Conservation (phyloP, 2,329 filamentous ascomycete species). For the Talaromyces sp. region DNA sequence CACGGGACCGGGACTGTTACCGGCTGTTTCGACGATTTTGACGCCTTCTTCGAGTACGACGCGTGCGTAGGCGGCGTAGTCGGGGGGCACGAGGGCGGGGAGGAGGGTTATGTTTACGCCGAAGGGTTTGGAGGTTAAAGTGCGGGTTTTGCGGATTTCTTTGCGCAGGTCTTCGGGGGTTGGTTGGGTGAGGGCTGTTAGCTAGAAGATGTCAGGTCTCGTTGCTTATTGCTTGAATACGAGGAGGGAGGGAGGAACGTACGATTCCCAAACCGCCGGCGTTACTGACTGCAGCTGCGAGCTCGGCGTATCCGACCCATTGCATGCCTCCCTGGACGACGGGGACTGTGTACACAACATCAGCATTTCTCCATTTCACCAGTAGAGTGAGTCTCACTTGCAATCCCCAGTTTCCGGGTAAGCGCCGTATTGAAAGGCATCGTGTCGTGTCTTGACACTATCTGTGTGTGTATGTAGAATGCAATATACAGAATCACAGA, state of each 20-base stretch:
- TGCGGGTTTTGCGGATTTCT: conserved; percentile 84
- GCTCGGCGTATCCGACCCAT: conserved; percentile 56
- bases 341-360: conserved; percentile 37
- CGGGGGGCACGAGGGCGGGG: conserved; percentile 81
- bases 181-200: conserved; percentile 75
- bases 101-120: conserved; percentile 94
- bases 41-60: conserved; percentile 92
- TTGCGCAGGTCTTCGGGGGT: conserved; percentile 86
- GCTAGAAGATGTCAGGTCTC: conserved; percentile 29
- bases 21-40: conserved; percentile 87
- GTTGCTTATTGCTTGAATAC: neutral
- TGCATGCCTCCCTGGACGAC: conserved; percentile 56
- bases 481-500: neutral
- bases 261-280: conserved; percentile 55
- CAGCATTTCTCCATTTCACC: neutral
- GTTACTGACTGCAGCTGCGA: conserved; percentile 55
- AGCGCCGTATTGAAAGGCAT: conserved; percentile 67
- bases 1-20: conserved; percentile 85
- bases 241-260: conserved; percentile 24
- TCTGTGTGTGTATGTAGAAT: neutral
- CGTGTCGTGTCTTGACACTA: conserved; percentile 21
- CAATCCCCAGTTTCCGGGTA: conserved; percentile 59
- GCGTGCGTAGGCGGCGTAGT: conserved; percentile 89
- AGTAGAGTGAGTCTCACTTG: conserved; percentile 32
- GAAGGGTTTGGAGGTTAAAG: conserved; percentile 66